Evolutionary conservation across 345 rosid species (phyloP).

Genomic region (Noccaea caerulescens): DNA sequence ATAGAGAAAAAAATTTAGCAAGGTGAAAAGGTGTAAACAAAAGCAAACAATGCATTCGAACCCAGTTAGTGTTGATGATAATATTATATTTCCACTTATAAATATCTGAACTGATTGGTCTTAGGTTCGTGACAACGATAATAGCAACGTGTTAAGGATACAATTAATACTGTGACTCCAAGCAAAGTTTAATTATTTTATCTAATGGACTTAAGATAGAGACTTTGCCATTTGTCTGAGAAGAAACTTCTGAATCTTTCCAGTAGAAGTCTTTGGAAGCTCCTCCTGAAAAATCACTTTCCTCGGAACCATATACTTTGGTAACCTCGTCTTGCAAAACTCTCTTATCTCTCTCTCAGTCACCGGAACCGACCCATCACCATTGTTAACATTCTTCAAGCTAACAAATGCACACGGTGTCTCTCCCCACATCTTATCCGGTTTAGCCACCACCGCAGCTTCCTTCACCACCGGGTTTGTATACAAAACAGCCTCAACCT

Average conservation of each 20-base stretch:
- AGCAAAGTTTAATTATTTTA: no score
- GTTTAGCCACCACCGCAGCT: slow-evolving; percentile 69
- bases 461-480: slow-evolving; percentile 60
- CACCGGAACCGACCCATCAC: not conserved
- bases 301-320: slow-evolving; percentile 67
- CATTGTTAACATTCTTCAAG: slow-evolving; percentile 42
- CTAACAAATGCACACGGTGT: slow-evolving; percentile 69
- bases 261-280: slow-evolving; percentile 69
- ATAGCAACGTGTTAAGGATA: no score
- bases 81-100: no score
- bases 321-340: slow-evolving; percentile 55
- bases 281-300: slow-evolving; percentile 59
- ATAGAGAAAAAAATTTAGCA: no score
- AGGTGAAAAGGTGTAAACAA: no score
- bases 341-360: slow-evolving; percentile 56
- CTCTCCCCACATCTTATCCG: slow-evolving; percentile 55
- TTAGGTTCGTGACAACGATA: no score
- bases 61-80: no score
- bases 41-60: no score
- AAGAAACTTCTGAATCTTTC: slow-evolving; percentile 61
- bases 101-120: no score
- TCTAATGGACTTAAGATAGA: not conserved
- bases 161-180: no score
- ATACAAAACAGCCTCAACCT: slow-evolving; percentile 66
- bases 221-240: slow-evolving; percentile 57